Conservation (phyloP, 768 basidiomycete genomes). For the Clathrus columnatus region DNA sequence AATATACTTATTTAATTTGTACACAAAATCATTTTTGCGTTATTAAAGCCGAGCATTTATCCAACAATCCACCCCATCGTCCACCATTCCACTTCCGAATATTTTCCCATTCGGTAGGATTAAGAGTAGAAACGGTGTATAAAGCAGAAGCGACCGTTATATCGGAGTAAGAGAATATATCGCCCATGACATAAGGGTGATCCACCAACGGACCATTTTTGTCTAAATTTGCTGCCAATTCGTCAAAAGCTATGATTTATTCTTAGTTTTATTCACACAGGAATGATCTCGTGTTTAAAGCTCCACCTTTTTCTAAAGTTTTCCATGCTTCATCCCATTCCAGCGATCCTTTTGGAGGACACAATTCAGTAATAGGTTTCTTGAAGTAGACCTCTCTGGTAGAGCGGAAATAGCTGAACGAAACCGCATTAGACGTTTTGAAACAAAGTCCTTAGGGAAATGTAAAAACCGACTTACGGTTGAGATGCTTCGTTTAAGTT, state of each 20-base stretch:
- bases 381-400: neutral
- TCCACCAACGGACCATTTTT: constrained; percentile 17
- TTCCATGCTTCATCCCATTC: neutral
- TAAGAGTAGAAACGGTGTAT: neutral
- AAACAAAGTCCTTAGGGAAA: too few species aligned
- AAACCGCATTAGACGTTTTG: too few species aligned
- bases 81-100: constrained; percentile 2
- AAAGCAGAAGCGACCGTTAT: constrained; percentile 17
- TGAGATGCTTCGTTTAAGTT: neutral
- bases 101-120: neutral
- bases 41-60: neutral
- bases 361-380: neutral
- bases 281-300: too few species aligned
- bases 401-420: neutral
- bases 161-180: constrained; percentile 32
- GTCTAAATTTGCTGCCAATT: constrained; percentile 21
- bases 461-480: neutral
- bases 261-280: neutral
- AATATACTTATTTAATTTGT: too few species aligned
- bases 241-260: neutral
- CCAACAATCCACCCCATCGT: neutral
- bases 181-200: constrained; percentile 29
- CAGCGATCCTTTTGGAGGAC: neutral
- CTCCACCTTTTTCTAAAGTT: neutral
- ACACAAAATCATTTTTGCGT: neutral